phyloP scores from a whole-genome alignment of 106 monocot species.

The Phalaenopsis equestris region DNA sequence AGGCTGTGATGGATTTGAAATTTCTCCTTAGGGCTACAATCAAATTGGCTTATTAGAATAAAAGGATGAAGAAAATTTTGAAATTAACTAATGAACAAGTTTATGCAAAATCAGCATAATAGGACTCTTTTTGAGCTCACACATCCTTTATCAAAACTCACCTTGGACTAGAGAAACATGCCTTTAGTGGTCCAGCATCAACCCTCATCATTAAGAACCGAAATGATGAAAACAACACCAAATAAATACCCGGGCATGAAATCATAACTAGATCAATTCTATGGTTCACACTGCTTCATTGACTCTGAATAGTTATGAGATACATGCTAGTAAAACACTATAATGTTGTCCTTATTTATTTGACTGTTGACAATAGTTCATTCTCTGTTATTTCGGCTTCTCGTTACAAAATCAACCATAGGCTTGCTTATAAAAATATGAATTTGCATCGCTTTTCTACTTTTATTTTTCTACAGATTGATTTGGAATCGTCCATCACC shows the following conservation, averaged over 20 bases:
- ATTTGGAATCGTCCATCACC: neutral
- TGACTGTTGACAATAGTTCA: neutral
- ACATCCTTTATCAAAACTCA: neutral
- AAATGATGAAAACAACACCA: neutral
- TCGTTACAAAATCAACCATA: neutral
- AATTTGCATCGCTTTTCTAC: neutral
- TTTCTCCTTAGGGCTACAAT: neutral
- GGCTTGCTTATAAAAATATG: neutral
- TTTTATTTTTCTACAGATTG: neutral
- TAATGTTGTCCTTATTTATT: neutral
- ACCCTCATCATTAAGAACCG: neutral
- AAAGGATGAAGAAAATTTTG: neutral
- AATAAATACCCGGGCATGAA: no score
- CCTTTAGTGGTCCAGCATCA: neutral
- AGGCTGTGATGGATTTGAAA: neutral
- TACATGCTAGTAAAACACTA: neutral
- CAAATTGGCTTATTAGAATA: neutral
- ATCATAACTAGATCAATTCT: no score
- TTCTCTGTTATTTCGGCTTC: neutral
- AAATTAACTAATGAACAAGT: neutral
- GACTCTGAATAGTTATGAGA: neutral
- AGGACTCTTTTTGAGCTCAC: neutral
- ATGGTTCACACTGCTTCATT: no score
- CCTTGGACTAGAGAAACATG: neutral
- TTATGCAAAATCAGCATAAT: neutral